Conservation (phyloP, 495 filamentous ascomycete genomes). For the Sabuloglossum arenarium region DNA sequence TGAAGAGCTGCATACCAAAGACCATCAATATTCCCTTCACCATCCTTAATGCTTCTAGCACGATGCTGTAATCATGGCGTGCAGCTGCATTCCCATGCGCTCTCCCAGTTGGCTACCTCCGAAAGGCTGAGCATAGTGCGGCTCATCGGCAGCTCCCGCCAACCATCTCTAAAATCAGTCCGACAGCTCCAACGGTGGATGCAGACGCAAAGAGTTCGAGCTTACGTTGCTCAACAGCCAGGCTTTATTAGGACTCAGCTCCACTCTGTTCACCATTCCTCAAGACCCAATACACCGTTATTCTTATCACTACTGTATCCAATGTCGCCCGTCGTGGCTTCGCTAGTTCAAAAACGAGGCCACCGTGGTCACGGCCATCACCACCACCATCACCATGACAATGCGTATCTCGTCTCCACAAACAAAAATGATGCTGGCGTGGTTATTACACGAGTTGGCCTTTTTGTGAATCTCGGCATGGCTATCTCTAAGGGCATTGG, state of each 20-base stretch:
- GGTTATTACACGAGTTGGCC: constrained; percentile 78
- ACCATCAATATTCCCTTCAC: not conserved
- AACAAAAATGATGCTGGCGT: constrained; percentile 91
- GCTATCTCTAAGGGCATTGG: constrained; percentile 80
- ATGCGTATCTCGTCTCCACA: constrained; percentile 65
- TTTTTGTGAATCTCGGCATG: constrained; percentile 86
- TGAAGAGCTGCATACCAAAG: not conserved
- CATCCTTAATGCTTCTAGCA: not conserved
- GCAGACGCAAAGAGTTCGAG: not conserved
- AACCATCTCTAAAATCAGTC: not conserved
- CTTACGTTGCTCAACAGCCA: not conserved
- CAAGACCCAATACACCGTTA: not conserved
- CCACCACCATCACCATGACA: constrained; percentile 53
- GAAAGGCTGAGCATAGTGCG: not conserved
- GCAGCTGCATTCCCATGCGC: not conserved
- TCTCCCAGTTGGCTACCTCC: not conserved
- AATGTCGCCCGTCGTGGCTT: not conserved
- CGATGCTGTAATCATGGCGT: not conserved
- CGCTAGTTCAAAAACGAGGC: constrained; percentile 18
- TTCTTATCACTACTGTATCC: not conserved
- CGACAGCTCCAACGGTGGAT: not conserved
- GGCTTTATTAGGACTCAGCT: not conserved
- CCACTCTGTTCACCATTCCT: not conserved
- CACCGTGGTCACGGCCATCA: constrained; percentile 29
- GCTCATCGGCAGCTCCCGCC: not conserved